phyloP scores from a whole-genome alignment of 2,329 filamentous ascomycete genomes.

The Colletotrichum acutatum region DNA sequence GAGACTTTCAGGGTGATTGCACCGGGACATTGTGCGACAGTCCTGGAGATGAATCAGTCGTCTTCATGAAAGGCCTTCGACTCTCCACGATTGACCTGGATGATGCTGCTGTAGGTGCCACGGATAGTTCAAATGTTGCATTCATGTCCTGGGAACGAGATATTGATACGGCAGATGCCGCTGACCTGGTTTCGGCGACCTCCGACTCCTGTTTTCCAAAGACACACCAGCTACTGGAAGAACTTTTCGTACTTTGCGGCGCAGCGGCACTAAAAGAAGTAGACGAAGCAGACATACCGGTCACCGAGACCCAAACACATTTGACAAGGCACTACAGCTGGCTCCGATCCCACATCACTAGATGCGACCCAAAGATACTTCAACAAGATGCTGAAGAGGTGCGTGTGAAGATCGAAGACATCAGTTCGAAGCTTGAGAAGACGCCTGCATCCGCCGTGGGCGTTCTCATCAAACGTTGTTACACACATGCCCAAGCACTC shows the following conservation, averaged over 20 bases:
- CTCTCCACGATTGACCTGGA: slow-evolving; percentile 6
- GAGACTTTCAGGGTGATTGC: background rate
- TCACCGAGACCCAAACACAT: background rate
- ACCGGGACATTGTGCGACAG: fast-evolving
- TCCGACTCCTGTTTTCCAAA: background rate
- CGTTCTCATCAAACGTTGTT: slow-evolving; percentile 16
- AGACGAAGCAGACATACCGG: background rate
- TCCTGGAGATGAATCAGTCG: fast-evolving
- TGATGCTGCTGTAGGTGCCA: background rate
- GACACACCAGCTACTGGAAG: background rate
- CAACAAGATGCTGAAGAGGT: background rate
- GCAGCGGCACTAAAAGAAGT: background rate
- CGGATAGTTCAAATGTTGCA: background rate
- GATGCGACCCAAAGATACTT: background rate
- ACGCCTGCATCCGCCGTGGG: background rate
- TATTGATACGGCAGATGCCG: background rate
- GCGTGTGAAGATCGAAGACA: background rate
- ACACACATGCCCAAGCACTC: background rate
- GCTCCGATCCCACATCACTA: background rate
- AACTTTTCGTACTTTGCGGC: slow-evolving; percentile 10
- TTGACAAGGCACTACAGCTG: background rate
- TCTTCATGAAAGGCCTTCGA: background rate
- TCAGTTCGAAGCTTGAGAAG: background rate
- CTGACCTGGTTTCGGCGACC: background rate
- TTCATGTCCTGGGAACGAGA: background rate